These are phyloP conservation scores for Elsinoe necatrix DNA, from an alignment of 2,329 filamentous ascomycete genomes.

Conservation along the genomic window DNA sequence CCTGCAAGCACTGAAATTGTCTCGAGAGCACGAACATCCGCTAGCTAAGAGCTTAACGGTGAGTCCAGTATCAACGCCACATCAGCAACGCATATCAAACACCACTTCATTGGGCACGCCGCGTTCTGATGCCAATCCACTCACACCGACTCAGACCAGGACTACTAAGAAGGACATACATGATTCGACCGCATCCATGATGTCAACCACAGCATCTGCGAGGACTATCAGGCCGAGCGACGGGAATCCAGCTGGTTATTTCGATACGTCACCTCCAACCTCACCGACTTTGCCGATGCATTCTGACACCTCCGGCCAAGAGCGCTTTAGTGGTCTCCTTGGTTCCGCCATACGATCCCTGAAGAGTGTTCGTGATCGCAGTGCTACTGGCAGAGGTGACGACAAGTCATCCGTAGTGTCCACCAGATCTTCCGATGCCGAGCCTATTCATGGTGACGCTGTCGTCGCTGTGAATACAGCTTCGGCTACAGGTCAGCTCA, in stretches of 20 bases:
- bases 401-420: slow-evolving; percentile 51
- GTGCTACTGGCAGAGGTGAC: slow-evolving; percentile 39
- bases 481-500: slow-evolving; percentile 51
- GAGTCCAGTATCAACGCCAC: slow-evolving; percentile 47
- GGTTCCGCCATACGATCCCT: slow-evolving; percentile 40
- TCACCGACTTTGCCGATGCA: slow-evolving; percentile 39
- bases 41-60: slow-evolving; percentile 65
- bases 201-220: slow-evolving; percentile 36
- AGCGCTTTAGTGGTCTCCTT: slow-evolving; percentile 38
- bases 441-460: slow-evolving; percentile 54
- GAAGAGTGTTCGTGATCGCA: slow-evolving; percentile 36
- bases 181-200: slow-evolving; percentile 26
- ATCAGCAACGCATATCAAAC: slow-evolving; percentile 12
- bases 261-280: slow-evolving; percentile 30
- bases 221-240: slow-evolving; percentile 40
- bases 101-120: slow-evolving; percentile 14
- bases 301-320: slow-evolving; percentile 35
- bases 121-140: background rate
- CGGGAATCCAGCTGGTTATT: slow-evolving; percentile 21
- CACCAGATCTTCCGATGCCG: slow-evolving; percentile 53
- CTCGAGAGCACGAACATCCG: slow-evolving; percentile 56
- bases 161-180: slow-evolving; percentile 16
- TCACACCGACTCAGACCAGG: slow-evolving; percentile 12
- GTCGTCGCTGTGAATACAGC: slow-evolving; percentile 56
- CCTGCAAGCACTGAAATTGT: slow-evolving; percentile 42